These are phyloP conservation scores for Leccinum arenicola DNA, from an alignment of 768 basidiomycete genomes.

Conservation along the genomic window DNA sequence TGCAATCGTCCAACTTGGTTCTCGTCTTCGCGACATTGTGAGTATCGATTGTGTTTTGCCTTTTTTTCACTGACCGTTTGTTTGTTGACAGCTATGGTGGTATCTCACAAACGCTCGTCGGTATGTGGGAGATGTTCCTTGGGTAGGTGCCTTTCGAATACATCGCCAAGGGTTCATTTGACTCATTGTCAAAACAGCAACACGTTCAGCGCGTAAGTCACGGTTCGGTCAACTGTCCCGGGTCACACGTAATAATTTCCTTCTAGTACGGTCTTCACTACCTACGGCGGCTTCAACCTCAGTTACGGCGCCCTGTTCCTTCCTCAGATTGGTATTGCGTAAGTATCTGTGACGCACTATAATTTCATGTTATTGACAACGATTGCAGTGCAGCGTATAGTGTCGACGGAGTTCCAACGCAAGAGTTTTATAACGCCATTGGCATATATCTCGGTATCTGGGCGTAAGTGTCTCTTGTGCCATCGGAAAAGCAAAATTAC, in stretches of 20 bases:
- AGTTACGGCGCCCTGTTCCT: conserved; percentile 28
- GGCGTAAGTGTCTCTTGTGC: conserved; percentile 12
- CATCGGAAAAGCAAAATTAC: neutral
- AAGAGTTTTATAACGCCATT: conserved; percentile 25
- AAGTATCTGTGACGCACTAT: neutral
- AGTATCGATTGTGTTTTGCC: neutral
- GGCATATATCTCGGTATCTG: conserved; percentile 30
- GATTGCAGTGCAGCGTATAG: conserved; percentile 23
- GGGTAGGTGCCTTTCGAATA: conserved; percentile 16
- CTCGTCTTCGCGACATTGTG: conserved; percentile 30
- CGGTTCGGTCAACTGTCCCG: neutral
- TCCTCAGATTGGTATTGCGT: conserved; percentile 27
- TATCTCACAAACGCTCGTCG: conserved; percentile 29
- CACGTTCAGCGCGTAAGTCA: conserved; percentile 27
- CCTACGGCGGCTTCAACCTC: conserved; percentile 30
- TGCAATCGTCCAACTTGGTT: conserved; percentile 24
- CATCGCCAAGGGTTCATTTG: neutral
- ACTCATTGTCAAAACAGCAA: conserved; percentile 17
- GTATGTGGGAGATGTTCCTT: conserved; percentile 33
- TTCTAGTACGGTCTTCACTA: conserved; percentile 25
- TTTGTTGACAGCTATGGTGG: conserved; percentile 25
- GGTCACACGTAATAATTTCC: neutral
- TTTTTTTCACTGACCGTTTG: neutral
- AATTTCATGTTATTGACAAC: neutral
- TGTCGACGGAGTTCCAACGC: conserved; percentile 20